A percentile compares a stretch with the other conserved stretches of the same genome.
These are phyloP conservation scores for Coleophoma eucalyptorum DNA, from an alignment of 2,329 filamentous ascomycete genomes.

Conservation along the genomic window DNA sequence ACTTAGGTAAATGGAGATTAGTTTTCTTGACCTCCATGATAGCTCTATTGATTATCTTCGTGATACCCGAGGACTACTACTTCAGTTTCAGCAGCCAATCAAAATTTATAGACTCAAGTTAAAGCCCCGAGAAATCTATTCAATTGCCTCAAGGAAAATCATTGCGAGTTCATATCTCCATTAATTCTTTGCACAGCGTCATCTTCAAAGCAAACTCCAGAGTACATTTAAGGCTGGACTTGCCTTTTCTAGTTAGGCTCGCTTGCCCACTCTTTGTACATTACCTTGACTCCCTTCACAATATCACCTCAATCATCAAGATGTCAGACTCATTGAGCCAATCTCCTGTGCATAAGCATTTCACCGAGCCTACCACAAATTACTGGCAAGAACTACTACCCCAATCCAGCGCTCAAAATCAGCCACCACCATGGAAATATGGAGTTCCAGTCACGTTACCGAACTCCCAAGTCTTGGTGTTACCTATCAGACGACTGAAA, in stretches of 20 bases:
- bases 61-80: no score
- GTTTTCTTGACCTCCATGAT: no score
- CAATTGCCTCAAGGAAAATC: no score
- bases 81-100: no score
- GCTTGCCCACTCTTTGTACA: background rate
- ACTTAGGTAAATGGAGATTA: no score
- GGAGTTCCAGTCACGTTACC: constrained; percentile 16
- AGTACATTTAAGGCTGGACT: background rate
- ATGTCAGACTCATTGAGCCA: background rate
- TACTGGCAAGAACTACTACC: constrained; percentile 22
- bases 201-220: background rate
- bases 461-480: constrained; percentile 14
- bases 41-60: no score
- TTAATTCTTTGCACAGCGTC: background rate
- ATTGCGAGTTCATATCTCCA: no score
- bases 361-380: constrained; percentile 19
- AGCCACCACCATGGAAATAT: constrained; percentile 14
- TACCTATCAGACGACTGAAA: constrained; percentile 17
- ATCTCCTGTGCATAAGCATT: constrained; percentile 8
- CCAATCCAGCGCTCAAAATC: background rate
- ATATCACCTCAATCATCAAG: background rate
- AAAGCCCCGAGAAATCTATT: no score
- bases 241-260: background rate
- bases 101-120: no score
- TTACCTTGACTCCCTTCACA: background rate